Percentiles rank a stretch among this genome's conserved stretches.
phyloP scores from a whole-genome alignment of 2,329 filamentous ascomycete species.

The Alternaria ventricosa region DNA sequence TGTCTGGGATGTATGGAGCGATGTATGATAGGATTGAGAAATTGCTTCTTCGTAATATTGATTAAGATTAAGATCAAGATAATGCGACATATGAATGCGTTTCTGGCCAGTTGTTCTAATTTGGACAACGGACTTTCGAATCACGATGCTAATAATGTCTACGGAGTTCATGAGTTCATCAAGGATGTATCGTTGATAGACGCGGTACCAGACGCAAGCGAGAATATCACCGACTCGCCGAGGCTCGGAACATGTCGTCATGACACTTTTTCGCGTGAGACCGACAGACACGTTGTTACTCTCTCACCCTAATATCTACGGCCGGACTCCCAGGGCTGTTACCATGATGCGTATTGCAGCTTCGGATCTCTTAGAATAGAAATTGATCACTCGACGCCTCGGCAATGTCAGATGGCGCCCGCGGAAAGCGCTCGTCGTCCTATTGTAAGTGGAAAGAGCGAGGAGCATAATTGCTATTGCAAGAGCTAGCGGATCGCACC shows the following conservation, averaged over 20 bases:
- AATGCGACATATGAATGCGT: not conserved
- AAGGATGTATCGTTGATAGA: not conserved
- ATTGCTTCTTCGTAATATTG: not conserved
- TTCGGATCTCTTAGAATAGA: slow-evolving; percentile 22
- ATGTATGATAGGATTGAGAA: not conserved
- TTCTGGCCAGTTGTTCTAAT: not conserved
- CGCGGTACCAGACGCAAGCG: not conserved
- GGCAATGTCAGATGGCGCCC: slow-evolving; percentile 59
- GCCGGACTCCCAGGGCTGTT: not conserved
- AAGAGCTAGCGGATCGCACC: not conserved
- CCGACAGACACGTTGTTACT: not conserved
- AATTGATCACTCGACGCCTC: slow-evolving; percentile 34
- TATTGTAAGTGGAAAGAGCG: slow-evolving; percentile 49
- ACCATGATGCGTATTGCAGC: slow-evolving; percentile 16
- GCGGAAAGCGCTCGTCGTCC: slow-evolving; percentile 56
- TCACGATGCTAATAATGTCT: not conserved
- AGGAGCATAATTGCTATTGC: not conserved
- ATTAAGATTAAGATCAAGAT: not conserved
- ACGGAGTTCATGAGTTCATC: not conserved
- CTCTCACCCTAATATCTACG: not conserved
- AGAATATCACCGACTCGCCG: slow-evolving; percentile 13
- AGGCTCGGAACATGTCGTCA: slow-evolving; percentile 10
- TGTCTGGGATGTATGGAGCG: not conserved
- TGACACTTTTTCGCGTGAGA: slow-evolving; percentile 13
- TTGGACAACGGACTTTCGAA: not conserved